A percentile compares a stretch with the other conserved stretches of the same genome.
Conservation (phyloP, 306 rosid species). For the Pachyrhizus erosus region DNA sequence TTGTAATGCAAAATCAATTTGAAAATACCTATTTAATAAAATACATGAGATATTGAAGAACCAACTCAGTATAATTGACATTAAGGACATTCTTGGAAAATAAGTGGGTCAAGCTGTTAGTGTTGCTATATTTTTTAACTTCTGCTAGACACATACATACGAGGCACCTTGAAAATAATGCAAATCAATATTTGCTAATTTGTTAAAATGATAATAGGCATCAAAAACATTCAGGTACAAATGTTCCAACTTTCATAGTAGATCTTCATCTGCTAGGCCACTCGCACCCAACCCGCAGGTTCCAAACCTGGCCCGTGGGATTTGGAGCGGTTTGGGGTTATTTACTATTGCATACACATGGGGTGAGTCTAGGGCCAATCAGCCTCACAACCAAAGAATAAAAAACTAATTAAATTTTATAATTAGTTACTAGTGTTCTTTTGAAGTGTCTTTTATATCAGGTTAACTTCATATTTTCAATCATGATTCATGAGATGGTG, state of each 20-base stretch:
- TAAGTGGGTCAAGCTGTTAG: neutral
- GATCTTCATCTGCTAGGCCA: neutral
- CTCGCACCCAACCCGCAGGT: neutral
- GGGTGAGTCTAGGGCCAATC: neutral
- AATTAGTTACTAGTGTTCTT: neutral
- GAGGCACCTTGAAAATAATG: neutral
- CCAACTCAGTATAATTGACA: neutral
- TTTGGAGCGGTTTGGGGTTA: neutral
- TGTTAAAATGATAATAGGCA: neutral
- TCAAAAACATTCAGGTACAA: neutral
- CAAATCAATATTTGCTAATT: constrained; percentile 8
- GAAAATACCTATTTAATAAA: neutral
- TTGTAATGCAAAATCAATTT: neutral
- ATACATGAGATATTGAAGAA: neutral
- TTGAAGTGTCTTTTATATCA: neutral
- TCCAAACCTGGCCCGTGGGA: neutral
- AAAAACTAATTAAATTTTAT: neutral
- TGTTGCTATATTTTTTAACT: neutral
- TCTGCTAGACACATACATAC: neutral
- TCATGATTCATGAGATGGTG: neutral
- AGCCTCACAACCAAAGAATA: neutral
- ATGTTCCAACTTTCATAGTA: neutral
- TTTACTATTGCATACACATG: neutral
- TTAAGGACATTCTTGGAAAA: neutral
- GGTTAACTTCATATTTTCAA: neutral